These are phyloP conservation scores for Boechera retrofracta DNA, from an alignment of 345 rosid genomes.

Conservation along the genomic window DNA sequence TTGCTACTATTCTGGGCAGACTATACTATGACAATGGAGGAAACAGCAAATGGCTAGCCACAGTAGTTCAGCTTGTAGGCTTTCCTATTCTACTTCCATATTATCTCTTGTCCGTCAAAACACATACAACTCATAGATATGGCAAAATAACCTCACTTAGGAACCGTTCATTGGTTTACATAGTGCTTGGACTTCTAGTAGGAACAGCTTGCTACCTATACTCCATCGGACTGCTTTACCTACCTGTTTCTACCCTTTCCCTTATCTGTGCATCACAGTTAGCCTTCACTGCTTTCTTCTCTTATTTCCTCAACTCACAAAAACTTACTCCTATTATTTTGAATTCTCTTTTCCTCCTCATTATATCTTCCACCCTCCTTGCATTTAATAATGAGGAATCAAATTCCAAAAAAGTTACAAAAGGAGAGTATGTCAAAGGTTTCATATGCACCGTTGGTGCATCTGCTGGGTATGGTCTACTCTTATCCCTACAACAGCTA, in stretches of 20 bases:
- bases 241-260: slow-evolving; percentile 67
- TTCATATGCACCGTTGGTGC: slow-evolving; percentile 54
- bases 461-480: slow-evolving; percentile 56
- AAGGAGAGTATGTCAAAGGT: slow-evolving; percentile 46
- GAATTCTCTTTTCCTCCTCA: slow-evolving; percentile 60
- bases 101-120: slow-evolving; percentile 42
- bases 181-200: slow-evolving; percentile 50
- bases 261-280: slow-evolving; percentile 60
- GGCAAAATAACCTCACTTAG: slow-evolving; percentile 28
- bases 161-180: slow-evolving; percentile 43
- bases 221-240: slow-evolving; percentile 58
- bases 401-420: slow-evolving; percentile 20
- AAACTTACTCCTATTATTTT: slow-evolving; percentile 56
- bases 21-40: slow-evolving; percentile 63
- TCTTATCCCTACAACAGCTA: slow-evolving; percentile 54
- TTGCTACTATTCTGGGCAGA: slow-evolving; percentile 56
- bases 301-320: slow-evolving; percentile 57
- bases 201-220: slow-evolving; percentile 47
- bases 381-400: slow-evolving; percentile 46
- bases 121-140: slow-evolving; percentile 20
- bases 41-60: slow-evolving; percentile 61
- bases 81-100: slow-evolving; percentile 61
- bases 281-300: slow-evolving; percentile 65
- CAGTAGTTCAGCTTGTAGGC: slow-evolving; percentile 55
- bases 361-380: slow-evolving; percentile 61